Evolutionary conservation across 768 basidiomycete genomes (phyloP).

Genomic region (Mycena olivaceomarginata): DNA sequence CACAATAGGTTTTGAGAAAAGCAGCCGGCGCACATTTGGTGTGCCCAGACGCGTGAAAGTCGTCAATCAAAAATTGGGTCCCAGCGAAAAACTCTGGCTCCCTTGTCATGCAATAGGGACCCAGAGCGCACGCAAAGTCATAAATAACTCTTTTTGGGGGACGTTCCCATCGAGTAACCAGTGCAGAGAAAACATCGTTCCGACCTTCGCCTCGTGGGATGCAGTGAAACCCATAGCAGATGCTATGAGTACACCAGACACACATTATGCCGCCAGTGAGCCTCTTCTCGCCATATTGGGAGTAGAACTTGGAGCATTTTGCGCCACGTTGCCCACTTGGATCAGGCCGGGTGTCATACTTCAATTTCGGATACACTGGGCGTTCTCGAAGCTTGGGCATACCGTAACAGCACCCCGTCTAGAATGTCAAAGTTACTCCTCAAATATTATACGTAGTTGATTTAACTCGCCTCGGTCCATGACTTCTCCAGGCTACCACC

Average conservation of each 20-base stretch:
- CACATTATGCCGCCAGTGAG: conserved; percentile 48
- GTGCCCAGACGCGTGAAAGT: conserved; percentile 53
- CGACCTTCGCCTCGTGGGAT: conserved; percentile 59
- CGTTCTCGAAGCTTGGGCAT: conserved; percentile 43
- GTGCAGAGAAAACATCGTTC: conserved; percentile 62
- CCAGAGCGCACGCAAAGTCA: conserved; percentile 46
- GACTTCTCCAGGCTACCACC: background rate
- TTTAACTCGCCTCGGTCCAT: conserved; percentile 10
- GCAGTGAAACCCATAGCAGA: conserved; percentile 58
- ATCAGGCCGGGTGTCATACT: conserved; percentile 26
- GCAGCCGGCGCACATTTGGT: conserved; percentile 52
- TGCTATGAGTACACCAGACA: conserved; percentile 54
- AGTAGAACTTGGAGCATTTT: conserved; percentile 49
- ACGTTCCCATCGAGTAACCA: conserved; percentile 55
- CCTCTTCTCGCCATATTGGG: conserved; percentile 37
- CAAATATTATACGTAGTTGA: too few relatives aligned
- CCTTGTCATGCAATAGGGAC: conserved; percentile 55
- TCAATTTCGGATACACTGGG: conserved; percentile 36
- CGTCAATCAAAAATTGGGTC: conserved; percentile 54
- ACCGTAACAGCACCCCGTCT: conserved; percentile 45
- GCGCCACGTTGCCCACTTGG: conserved; percentile 23
- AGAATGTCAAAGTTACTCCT: background rate
- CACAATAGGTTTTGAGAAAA: conserved; percentile 50
- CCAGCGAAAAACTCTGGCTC: conserved; percentile 53
- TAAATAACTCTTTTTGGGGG: conserved; percentile 51